Percentiles rank a stretch among this genome's conserved stretches.
phyloP scores from a whole-genome alignment of 1,284 basidiomycete species.

The Ceraceosorus guamensis region DNA sequence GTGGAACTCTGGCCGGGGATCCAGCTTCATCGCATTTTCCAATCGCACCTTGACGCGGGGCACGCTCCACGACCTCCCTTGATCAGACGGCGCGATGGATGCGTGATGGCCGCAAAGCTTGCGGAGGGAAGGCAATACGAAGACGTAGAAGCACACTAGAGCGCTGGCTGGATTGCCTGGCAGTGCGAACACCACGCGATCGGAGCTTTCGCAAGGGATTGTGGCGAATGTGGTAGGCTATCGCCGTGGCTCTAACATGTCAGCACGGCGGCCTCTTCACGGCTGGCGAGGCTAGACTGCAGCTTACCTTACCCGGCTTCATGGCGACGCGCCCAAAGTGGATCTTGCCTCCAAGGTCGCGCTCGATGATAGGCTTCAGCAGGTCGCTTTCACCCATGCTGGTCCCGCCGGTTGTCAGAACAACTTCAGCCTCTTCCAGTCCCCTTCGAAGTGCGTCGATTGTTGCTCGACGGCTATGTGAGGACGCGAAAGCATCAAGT shows the following conservation, averaged over 20 bases:
- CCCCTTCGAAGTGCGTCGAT: constrained; percentile 58
- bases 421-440: constrained; percentile 61
- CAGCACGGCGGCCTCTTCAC: not conserved
- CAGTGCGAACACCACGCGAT: constrained; percentile 64
- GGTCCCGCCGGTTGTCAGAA: constrained; percentile 78
- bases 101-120: constrained; percentile 51
- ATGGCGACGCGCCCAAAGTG: constrained; percentile 66
- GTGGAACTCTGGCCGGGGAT: constrained; percentile 72
- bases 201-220: constrained; percentile 52
- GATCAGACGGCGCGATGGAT: constrained; percentile 36
- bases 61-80: too few relatives aligned
- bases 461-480: constrained; percentile 59
- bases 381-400: constrained; percentile 82
- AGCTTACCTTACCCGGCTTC: constrained; percentile 50
- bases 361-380: constrained; percentile 77
- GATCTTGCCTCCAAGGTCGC: constrained; percentile 63
- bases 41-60: constrained; percentile 63
- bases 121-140: constrained; percentile 72
- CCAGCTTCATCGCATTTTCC: constrained; percentile 60
- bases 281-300: not conserved
- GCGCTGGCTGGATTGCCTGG: constrained; percentile 84
- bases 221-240: constrained; percentile 70
- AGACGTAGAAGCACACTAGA: constrained; percentile 76
- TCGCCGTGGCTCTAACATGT: too few relatives aligned
- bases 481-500: not conserved